A percentile compares a stretch with the other conserved stretches of the same genome.
Conservation (phyloP, 164 flowering plant species). For the Cinnamomum micranthum region DNA sequence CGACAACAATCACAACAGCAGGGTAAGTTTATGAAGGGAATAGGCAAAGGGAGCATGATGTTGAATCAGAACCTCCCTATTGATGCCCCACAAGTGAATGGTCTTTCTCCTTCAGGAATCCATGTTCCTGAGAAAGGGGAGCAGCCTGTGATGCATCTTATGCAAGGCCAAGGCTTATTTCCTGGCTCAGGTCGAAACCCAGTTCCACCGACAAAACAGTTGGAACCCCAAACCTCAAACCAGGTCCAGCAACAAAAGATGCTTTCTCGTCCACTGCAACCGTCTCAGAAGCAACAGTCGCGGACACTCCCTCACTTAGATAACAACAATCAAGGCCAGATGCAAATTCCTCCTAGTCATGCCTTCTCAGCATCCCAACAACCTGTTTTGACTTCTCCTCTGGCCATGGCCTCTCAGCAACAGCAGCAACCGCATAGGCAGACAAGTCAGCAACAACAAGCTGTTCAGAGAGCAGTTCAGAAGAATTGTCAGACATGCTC, state of each 20-base stretch:
- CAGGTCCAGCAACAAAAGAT: slow-evolving; percentile 50
- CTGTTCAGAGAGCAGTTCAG: slow-evolving; percentile 44
- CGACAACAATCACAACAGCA: slow-evolving; percentile 51
- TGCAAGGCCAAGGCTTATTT: slow-evolving; percentile 47
- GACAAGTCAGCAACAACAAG: slow-evolving; percentile 32
- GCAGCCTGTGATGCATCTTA: slow-evolving; percentile 39
- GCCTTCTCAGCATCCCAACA: slow-evolving; percentile 32
- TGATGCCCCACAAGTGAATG: slow-evolving; percentile 58
- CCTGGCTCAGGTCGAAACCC: slow-evolving; percentile 43
- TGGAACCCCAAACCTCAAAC: slow-evolving; percentile 38
- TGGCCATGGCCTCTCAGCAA: slow-evolving; percentile 16
- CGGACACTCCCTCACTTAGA: slow-evolving; percentile 46
- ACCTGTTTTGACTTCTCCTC: slow-evolving; percentile 25
- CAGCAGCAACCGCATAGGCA: slow-evolving; percentile 28
- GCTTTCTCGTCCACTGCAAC: slow-evolving; percentile 30
- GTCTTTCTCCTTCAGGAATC: slow-evolving; percentile 40
- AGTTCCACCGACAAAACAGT: slow-evolving; percentile 42
- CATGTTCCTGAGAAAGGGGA: slow-evolving; percentile 61
- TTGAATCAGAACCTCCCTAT: slow-evolving; percentile 48
- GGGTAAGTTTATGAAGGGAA: slow-evolving; percentile 63
- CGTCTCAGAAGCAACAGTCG: slow-evolving; percentile 40
- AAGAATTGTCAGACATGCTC: slow-evolving; percentile 40
- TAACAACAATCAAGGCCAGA: slow-evolving; percentile 44
- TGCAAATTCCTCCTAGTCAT: slow-evolving; percentile 23
- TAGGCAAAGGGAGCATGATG: slow-evolving; percentile 56